Evolutionary conservation across 331 rosid genomes (phyloP), one percentile per base, ranked within the genome.

Genomic region (Malus hybrid): DNA sequence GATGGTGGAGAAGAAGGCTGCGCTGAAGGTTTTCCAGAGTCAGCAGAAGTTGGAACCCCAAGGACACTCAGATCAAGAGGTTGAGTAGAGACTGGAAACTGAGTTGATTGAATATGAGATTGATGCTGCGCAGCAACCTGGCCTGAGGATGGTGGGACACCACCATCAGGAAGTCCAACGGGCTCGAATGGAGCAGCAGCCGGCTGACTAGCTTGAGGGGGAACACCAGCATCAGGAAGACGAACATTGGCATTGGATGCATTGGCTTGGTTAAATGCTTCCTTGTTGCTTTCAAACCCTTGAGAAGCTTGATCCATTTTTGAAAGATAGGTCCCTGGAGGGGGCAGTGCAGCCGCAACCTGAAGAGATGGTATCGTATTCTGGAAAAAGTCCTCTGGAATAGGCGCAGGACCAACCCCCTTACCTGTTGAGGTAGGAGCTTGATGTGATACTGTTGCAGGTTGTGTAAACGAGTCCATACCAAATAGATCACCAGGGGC

Each of bases 371-470:
- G 91, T 67, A 90, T 87, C 20, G 99, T 94, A 80, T 94, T 87
- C 85, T 94, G 93, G 83, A 94, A 94, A 73, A 94, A 94, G 88
- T 94, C 97, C 87, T 94, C 97, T 16, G 99, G 97, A 82, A 94
- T 94, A 73, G 99, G 99, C 69, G 88, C 81, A 71, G 80, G 84
- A 12, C 85, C 76, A 72, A 66, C 79, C 74, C 89, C 93, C 77
- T 69, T 75, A 67, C 92, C 89, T 32, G 24, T 74, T 67, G 60
- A 72, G 16, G 69, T 77, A 64, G 86, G 72, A 74, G 83, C 61
- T 56, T 89, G 88, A 78, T 86, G 95, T 75, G 89, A 87, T 67
- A 71, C 77, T 59, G 85, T 28, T 79, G 79, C 82, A 84, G 90
- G 83, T 67, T 76, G 90, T 69, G 84, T 76, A 15, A 85, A 82